A percentile compares a stretch with the other conserved stretches of the same genome.
Conservation (phyloP, 2,329 filamentous ascomycete species). For the Ophiocordyceps camponoti-rufipedis region DNA sequence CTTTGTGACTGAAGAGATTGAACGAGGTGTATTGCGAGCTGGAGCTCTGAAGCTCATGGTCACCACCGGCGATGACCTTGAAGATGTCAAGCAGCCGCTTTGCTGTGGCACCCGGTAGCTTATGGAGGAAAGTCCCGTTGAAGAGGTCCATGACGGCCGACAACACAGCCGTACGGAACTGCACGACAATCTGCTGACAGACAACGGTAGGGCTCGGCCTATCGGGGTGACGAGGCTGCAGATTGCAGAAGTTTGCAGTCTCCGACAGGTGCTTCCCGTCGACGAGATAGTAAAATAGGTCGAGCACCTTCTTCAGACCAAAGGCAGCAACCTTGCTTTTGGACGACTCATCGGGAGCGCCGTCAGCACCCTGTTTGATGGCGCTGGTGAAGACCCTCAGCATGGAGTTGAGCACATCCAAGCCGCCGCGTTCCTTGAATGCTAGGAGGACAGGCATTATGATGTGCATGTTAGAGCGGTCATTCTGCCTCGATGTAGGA, state of each 20-base stretch:
- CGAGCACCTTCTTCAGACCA: slow-evolving; percentile 65
- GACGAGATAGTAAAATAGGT: slow-evolving; percentile 60
- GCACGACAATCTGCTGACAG: slow-evolving; percentile 64
- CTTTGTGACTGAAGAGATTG: slow-evolving; percentile 24
- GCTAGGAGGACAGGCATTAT: slow-evolving; percentile 66
- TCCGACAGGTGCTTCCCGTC: slow-evolving; percentile 69
- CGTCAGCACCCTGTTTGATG: slow-evolving; percentile 13
- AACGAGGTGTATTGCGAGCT: slow-evolving; percentile 25
- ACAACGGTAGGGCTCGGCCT: slow-evolving; percentile 21
- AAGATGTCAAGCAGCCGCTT: slow-evolving; percentile 71
- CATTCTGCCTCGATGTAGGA: slow-evolving; percentile 28
- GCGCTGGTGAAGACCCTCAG: slow-evolving; percentile 41
- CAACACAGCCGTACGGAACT: slow-evolving; percentile 64
- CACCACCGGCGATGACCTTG: slow-evolving; percentile 57
- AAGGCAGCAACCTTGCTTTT: slow-evolving; percentile 31
- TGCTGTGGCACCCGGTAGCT: slow-evolving; percentile 56
- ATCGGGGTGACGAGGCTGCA: slow-evolving; percentile 20
- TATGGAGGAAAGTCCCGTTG: slow-evolving; percentile 72
- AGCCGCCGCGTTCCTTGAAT: slow-evolving; percentile 67
- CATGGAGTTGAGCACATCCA: slow-evolving; percentile 56
- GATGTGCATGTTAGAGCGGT: slow-evolving; percentile 31
- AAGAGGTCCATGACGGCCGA: slow-evolving; percentile 64
- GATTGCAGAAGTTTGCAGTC: slow-evolving; percentile 37
- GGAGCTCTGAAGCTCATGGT: slow-evolving; percentile 51
- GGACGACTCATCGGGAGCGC: slow-evolving; percentile 26